These are phyloP conservation scores for Venturia pyrina DNA, from an alignment of 2,329 filamentous ascomycete genomes.

Conservation along the genomic window DNA sequence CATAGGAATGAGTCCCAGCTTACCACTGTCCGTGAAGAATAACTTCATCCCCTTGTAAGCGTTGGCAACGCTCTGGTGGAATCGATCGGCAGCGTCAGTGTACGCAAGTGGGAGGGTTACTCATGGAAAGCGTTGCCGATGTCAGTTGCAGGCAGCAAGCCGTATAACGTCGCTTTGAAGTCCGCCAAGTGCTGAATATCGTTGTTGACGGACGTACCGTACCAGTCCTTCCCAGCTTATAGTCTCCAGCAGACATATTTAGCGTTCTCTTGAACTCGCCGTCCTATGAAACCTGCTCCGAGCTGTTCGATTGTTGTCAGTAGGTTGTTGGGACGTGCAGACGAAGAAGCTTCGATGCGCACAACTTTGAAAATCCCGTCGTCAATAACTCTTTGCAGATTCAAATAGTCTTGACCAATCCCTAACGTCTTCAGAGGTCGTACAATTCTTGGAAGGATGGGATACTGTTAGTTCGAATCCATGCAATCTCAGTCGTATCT, in stretches of 20 bases:
- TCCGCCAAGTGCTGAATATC: slow-evolving; percentile 11
- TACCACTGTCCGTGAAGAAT: neutral
- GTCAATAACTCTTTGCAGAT: neutral
- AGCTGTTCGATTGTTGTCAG: neutral
- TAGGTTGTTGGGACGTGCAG: neutral
- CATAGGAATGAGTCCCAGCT: neutral
- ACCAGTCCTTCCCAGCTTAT: slow-evolving; percentile 15
- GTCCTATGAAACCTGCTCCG: neutral
- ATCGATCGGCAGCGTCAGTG: neutral
- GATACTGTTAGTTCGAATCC: neutral
- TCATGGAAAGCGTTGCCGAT: neutral
- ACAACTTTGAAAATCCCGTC: neutral
- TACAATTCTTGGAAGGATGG: too few relatives aligned
- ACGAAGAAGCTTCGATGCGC: too few relatives aligned
- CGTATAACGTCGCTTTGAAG: neutral
- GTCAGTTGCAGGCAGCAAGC: neutral
- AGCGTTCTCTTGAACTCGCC: neutral
- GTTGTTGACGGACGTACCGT: slow-evolving; percentile 13
- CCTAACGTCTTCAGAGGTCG: too few relatives aligned
- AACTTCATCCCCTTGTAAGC: neutral
- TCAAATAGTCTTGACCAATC: neutral
- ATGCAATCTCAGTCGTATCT: neutral
- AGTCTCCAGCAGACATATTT: slow-evolving; percentile 14
- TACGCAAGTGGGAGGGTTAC: neutral
- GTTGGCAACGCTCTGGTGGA: neutral